Percentiles rank a stretch among this genome's conserved stretches.
These are phyloP conservation scores for Huntiella decipiens DNA, from an alignment of 2,329 filamentous ascomycete species.

Conservation along the genomic window DNA sequence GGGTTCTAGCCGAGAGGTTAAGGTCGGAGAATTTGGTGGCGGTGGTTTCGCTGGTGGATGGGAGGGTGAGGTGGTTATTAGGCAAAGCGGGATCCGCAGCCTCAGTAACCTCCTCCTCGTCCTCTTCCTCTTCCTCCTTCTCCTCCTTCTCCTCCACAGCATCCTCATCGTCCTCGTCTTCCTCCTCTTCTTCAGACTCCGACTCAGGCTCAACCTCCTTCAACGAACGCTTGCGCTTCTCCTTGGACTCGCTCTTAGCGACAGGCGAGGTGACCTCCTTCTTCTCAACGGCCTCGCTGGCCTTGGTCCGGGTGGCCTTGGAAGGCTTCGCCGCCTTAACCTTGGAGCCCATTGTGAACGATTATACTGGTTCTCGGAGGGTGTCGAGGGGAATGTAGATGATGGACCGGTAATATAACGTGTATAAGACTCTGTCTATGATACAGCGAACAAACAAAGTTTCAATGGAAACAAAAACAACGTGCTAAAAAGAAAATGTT, in stretches of 20 bases:
- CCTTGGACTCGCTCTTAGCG: constrained; percentile 16
- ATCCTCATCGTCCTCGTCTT: constrained; percentile 12
- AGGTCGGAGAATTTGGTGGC: constrained; percentile 62
- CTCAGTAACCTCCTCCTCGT: constrained; percentile 10
- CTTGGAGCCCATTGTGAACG: constrained; percentile 12
- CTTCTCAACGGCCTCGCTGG: constrained; percentile 13
- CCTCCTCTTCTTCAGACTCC: constrained; percentile 13
- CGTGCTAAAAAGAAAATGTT: constrained; percentile 3
- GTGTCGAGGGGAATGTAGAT: background rate
- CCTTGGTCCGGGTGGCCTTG: constrained; percentile 19
- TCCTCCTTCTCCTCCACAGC: constrained; percentile 13
- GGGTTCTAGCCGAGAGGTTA: constrained; percentile 71
- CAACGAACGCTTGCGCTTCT: constrained; percentile 16
- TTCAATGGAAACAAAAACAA: constrained; percentile 1
- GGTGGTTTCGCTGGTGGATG: constrained; percentile 36
- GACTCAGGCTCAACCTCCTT: constrained; percentile 14
- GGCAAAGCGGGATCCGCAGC: constrained; percentile 17
- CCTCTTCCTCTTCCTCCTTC: constrained; percentile 11
- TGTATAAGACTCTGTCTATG: background rate
- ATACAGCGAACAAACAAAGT: background rate
- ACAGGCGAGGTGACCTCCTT: constrained; percentile 12
- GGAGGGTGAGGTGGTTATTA: constrained; percentile 28
- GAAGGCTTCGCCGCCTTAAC: constrained; percentile 14
- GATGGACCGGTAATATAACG: constrained; percentile 4
- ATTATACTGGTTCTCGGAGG: constrained; percentile 10